phyloP scores from a whole-genome alignment of 2,329 filamentous ascomycete species.

The Xylaria polymorpha region DNA sequence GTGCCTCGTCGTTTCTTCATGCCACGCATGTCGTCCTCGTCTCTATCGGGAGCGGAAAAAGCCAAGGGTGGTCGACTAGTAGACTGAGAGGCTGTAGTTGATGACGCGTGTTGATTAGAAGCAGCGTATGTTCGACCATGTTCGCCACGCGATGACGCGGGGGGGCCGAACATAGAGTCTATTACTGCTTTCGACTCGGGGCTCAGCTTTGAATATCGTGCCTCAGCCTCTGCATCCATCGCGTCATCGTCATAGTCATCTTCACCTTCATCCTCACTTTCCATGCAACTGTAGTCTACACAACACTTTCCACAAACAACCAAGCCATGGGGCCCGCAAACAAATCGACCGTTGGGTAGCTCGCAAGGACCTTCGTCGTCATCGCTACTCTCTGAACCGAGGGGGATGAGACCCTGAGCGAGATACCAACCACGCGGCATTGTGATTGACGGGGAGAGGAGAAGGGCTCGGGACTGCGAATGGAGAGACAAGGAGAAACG shows the following conservation, averaged over 20 bases:
- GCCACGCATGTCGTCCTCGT: no score
- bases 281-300: slow-evolving; percentile 52
- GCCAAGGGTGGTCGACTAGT: no score
- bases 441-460: slow-evolving; percentile 33
- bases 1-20: no score
- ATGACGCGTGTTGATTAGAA: neutral
- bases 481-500: no score
- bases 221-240: slow-evolving; percentile 3
- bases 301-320: slow-evolving; percentile 51
- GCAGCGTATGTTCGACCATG: neutral
- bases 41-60: no score
- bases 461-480: no score
- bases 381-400: slow-evolving; percentile 47
- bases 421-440: slow-evolving; percentile 48
- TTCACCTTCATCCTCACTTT: slow-evolving; percentile 30
- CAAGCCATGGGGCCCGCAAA: slow-evolving; percentile 52
- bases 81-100: no score
- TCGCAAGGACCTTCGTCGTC: slow-evolving; percentile 52
- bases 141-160: slow-evolving; percentile 52
- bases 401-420: slow-evolving; percentile 45
- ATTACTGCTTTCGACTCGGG: slow-evolving; percentile 10
- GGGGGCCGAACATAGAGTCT: slow-evolving; percentile 12
- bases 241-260: no score
- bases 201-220: slow-evolving; percentile 3
- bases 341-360: slow-evolving; percentile 52